A percentile compares a stretch with the other conserved stretches of the same genome.
Conservation (phyloP, 805 yeast genomes). For the Nakazawaea populi region DNA sequence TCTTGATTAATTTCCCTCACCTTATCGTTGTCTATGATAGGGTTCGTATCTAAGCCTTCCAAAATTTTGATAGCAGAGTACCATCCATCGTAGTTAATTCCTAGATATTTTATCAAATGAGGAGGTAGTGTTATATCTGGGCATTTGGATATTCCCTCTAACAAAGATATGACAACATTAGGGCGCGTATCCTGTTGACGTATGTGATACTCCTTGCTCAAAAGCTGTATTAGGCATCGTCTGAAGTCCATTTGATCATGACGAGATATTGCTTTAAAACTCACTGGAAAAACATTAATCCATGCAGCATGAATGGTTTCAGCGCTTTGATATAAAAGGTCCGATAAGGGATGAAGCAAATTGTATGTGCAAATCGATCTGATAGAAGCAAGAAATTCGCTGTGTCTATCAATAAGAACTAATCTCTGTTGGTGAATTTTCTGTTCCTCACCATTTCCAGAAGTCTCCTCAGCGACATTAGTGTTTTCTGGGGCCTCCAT, state of each 20-base stretch:
- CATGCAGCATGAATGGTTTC: conserved; percentile 78
- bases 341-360: conserved; percentile 66
- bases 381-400: conserved; percentile 16
- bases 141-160: conserved; percentile 78
- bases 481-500: conserved; percentile 24
- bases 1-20: conserved; percentile 84
- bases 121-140: conserved; percentile 83
- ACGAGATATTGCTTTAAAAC: conserved; percentile 65
- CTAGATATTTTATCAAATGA: conserved; percentile 83
- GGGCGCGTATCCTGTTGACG: conserved; percentile 83
- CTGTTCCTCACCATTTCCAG: not conserved
- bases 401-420: conserved; percentile 18
- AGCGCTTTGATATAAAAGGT: conserved; percentile 76
- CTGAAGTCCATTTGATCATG: conserved; percentile 81
- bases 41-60: conserved; percentile 60
- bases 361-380: conserved; percentile 46
- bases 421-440: not conserved
- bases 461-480: not conserved
- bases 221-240: conserved; percentile 68
- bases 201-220: conserved; percentile 90
- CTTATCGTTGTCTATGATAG: conserved; percentile 61
- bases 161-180: conserved; percentile 76
- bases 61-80: conserved; percentile 79
- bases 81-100: conserved; percentile 87
- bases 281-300: conserved; percentile 78